Base-by-base conservation (phyloP, 2,329 filamentous ascomycete genomes). In the Bipolaris oryzae region DNA sequence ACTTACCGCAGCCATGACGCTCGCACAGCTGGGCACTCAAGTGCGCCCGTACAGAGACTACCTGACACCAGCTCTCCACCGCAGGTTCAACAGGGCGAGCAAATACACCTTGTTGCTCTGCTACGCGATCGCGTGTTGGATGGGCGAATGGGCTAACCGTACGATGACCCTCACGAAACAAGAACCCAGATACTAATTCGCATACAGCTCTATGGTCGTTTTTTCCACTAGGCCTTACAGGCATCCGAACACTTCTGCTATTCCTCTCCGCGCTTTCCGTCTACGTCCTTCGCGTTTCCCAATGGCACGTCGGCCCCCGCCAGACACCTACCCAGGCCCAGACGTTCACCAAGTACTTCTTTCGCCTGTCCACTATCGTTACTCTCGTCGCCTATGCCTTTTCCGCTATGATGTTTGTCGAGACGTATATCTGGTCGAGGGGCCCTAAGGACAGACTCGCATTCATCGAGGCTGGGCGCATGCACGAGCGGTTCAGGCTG, bases 1-100 rank as follows among this genome's bases (percentile, higher is more conserved):
- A 46, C 31, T 16, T 39, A 21, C 18, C 54, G 45, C 56, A 53
- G 59, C 51, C 50, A 74, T 74, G 73, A 63, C 70, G 48, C 60
- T 62, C 42, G 56, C 60, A 54, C 51, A 60, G 42, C 54, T 67
- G n/a, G 67, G 64, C 39, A 59, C 58, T n/a, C 71, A 80, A 77
- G 73, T 82, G 80, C 79, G 86, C 81, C 82, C 84, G 75, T 96
- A 96, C 78, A 89, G 92, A 81, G 91, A 96, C 79, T 96, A 96
- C 76, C 80, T 97, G 66, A 96, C 94, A 60, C 93, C 94, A 47
- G 88, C 90, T 50, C 81, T 97, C 62, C 94, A 98, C 77, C 85
- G 90, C 69, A 87, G 92, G 69, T 98, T 97, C 78, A 89, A 89
- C 46, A 88, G 87, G 61, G 92, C 91, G 11, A 89, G 89, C 45